Conservation (phyloP, 306 rosid species). For the Inga laurina region DNA sequence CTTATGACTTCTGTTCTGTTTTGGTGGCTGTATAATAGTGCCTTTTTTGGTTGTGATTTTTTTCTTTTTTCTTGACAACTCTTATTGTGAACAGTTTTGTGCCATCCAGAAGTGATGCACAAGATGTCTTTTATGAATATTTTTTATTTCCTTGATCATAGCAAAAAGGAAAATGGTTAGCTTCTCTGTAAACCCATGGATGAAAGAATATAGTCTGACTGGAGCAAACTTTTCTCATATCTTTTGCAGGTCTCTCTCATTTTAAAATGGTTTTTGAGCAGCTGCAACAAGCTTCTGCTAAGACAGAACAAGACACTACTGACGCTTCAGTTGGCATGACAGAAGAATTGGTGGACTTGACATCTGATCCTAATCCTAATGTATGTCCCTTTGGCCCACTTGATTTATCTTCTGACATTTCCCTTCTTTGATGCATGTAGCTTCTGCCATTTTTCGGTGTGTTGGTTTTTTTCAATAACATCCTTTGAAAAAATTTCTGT, state of each 20-base stretch:
- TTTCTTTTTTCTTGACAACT: no score
- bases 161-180: conserved; percentile 1
- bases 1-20: no score
- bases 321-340: conserved; percentile 48
- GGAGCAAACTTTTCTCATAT: not conserved
- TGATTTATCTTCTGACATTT: conserved; percentile 27
- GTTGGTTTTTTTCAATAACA: not conserved
- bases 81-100: no score
- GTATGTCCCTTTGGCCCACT: conserved; percentile 50
- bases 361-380: conserved; percentile 43
- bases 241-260: conserved; percentile 58
- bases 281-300: conserved; percentile 59
- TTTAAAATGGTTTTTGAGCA: conserved; percentile 55
- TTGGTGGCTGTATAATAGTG: no score
- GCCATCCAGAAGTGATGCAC: conserved; percentile 1
- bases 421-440: not conserved
- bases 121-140: not conserved
- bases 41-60: no score
- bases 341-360: conserved; percentile 48
- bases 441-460: not conserved
- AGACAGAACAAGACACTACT: conserved; percentile 51
- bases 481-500: not conserved
- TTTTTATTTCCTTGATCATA: conserved; percentile 16
- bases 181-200: conserved; percentile 19
- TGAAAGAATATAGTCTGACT: conserved; percentile 17